Evolutionary conservation across 2,329 filamentous ascomycete genomes (phyloP).

Genomic region (Sclerotinia trifoliorum): DNA sequence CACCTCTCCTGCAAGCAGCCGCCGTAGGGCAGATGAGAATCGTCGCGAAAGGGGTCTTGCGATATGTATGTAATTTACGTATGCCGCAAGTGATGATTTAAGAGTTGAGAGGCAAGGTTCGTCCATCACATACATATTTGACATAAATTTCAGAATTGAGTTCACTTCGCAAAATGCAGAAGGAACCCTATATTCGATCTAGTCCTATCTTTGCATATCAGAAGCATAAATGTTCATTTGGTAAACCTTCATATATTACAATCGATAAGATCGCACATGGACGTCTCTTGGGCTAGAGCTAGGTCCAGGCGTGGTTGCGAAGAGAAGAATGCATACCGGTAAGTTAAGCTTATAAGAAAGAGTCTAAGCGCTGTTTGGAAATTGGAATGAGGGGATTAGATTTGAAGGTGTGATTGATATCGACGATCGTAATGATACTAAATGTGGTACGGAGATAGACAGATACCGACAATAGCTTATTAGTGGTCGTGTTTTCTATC

Average conservation of each 20-base stretch:
- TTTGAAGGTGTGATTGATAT: neutral
- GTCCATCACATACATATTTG: neutral
- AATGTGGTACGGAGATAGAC: no score
- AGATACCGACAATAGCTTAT: no score
- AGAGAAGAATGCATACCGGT: neutral
- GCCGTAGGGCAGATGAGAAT: slow-evolving; percentile 28
- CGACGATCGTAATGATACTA: neutral
- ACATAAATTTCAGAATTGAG: slow-evolving; percentile 5
- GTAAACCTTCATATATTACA: neutral
- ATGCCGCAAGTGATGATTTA: slow-evolving; percentile 1
- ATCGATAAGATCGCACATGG: slow-evolving; percentile 5
- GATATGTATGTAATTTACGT: slow-evolving; percentile 24
- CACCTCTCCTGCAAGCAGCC: slow-evolving; percentile 22
- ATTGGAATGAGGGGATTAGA: neutral
- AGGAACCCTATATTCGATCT: neutral
- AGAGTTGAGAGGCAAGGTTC: neutral
- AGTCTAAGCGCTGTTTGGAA: slow-evolving; percentile 5
- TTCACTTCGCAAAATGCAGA: no score
- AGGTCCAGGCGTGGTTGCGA: slow-evolving; percentile 17
- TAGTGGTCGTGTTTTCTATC: no score
- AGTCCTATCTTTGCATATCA: neutral
- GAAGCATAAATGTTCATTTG: slow-evolving; percentile 5
- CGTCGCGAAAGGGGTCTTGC: slow-evolving; percentile 28
- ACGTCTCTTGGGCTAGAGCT: neutral
- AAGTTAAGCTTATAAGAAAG: slow-evolving; percentile 6